Percentiles rank a stretch among this genome's conserved stretches.
Evolutionary conservation across 2,329 filamentous ascomycete genomes (phyloP).

Genomic region (Myotisia sp.): DNA sequence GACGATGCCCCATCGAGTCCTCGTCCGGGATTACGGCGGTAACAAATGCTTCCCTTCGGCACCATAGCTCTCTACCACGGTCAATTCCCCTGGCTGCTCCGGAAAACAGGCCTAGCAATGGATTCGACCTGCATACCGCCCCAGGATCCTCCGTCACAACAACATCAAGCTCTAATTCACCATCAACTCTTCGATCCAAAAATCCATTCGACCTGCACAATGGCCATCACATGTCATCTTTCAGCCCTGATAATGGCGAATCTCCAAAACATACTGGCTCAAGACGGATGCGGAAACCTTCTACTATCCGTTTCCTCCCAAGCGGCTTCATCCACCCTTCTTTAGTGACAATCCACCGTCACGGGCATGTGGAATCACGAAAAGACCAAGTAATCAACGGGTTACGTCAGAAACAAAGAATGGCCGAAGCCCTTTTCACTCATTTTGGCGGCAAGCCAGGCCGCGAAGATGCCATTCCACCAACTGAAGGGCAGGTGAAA

Average conservation of each 20-base stretch:
- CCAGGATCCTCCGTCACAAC: background rate
- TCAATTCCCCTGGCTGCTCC: no score
- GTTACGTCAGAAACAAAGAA: background rate
- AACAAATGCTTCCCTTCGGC: no score
- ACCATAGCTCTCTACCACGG: no score
- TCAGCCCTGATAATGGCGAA: no score
- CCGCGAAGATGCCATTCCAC: background rate
- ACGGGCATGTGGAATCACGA: background rate
- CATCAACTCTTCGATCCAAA: no score
- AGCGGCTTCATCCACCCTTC: background rate
- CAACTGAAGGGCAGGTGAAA: slow-evolving; percentile 17
- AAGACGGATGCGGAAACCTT: background rate
- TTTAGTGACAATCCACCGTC: background rate
- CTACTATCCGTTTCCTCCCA: background rate
- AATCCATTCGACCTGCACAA: no score
- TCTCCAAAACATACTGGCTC: no score
- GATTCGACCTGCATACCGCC: background rate
- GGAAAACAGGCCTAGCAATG: no score
- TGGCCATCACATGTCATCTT: no score
- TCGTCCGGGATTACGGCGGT: no score
- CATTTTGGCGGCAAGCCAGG: background rate
- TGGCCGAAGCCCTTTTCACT: background rate
- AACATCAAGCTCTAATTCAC: background rate
- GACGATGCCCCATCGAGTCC: background rate
- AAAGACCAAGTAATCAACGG: background rate